A percentile compares a stretch with the other conserved stretches of the same genome.
Evolutionary conservation across 2,329 filamentous ascomycete species (phyloP).

Genomic region (Calonectria hongkongensis): DNA sequence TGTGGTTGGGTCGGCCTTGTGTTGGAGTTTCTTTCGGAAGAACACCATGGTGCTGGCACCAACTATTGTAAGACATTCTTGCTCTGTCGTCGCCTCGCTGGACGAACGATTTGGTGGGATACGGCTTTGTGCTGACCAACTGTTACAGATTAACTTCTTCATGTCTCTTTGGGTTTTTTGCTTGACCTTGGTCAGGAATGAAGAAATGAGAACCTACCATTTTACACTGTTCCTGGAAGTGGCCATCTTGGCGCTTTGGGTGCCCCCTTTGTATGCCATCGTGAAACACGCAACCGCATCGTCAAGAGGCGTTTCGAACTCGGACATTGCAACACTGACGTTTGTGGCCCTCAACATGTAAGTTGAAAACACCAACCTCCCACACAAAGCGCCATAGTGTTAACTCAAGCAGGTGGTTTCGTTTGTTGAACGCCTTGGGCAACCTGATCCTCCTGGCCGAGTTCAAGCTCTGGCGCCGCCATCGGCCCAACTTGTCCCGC

Average conservation of each 20-base stretch:
- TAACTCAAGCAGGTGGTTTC: slow-evolving; percentile 58
- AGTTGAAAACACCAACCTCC: slow-evolving; percentile 42
- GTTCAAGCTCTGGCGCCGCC: slow-evolving; percentile 62
- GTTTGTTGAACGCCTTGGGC: slow-evolving; percentile 62
- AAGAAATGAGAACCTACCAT: slow-evolving; percentile 62
- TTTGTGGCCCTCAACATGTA: slow-evolving; percentile 63
- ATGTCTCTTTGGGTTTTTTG: slow-evolving; percentile 59
- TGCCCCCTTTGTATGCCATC: slow-evolving; percentile 52
- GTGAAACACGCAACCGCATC: slow-evolving; percentile 45
- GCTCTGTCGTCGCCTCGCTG: no score
- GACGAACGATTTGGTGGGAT: background rate
- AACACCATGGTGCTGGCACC: slow-evolving; percentile 58
- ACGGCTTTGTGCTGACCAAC: slow-evolving; percentile 7
- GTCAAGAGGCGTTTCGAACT: slow-evolving; percentile 31
- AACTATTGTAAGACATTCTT: slow-evolving; percentile 57
- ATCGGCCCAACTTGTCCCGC: slow-evolving; percentile 55
- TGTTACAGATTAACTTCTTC: slow-evolving; percentile 60
- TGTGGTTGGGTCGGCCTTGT: slow-evolving; percentile 60
- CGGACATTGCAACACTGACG: slow-evolving; percentile 56
- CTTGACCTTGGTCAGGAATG: slow-evolving; percentile 59
- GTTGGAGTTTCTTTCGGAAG: slow-evolving; percentile 61
- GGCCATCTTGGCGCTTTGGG: slow-evolving; percentile 51
- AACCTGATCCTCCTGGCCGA: slow-evolving; percentile 62
- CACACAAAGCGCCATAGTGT: background rate
- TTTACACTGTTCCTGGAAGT: slow-evolving; percentile 61